phyloP scores from a whole-genome alignment of 257 asterid genomes.

The Fraxinus pennsylvanica region DNA sequence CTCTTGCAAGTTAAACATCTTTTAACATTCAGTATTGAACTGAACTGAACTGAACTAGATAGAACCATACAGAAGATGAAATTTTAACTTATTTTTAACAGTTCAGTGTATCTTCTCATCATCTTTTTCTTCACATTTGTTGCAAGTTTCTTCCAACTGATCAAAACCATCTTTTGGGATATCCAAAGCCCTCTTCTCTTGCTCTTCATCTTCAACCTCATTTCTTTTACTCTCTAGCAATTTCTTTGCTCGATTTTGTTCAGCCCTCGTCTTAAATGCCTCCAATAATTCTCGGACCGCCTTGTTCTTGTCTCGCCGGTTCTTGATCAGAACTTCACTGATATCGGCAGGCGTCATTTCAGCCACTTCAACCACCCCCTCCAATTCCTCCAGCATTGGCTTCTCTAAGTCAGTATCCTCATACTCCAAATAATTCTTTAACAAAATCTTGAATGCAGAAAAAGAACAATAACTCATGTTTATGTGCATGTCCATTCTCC shows the following conservation, averaged over 20 bases:
- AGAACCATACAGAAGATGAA: not conserved
- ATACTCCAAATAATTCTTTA: conserved; percentile 69
- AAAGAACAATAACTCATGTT: conserved; percentile 79
- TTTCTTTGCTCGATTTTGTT: conserved; percentile 34
- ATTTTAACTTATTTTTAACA: too few relatives aligned
- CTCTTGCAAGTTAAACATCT: too few relatives aligned
- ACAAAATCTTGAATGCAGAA: conserved; percentile 59
- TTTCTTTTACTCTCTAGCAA: conserved; percentile 27
- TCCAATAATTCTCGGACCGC: conserved; percentile 64
- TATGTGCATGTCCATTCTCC: conserved; percentile 96
- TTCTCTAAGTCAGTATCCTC: conserved; percentile 48
- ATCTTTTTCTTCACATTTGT: conserved; percentile 12
- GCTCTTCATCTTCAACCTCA: conserved; percentile 27
- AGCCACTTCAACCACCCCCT: conserved; percentile 50
- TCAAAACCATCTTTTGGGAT: conserved; percentile 33
- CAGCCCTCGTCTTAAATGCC: conserved; percentile 47
- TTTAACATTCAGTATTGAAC: too few relatives aligned
- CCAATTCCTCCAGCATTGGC: conserved; percentile 42
- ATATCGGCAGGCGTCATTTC: conserved; percentile 94
- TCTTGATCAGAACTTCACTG: conserved; percentile 79
- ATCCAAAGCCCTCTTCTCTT: conserved; percentile 66
- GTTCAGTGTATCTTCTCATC: conserved; percentile 25
- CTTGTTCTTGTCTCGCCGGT: conserved; percentile 55
- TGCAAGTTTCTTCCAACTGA: not conserved
- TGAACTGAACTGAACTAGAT: too few relatives aligned